These are phyloP conservation scores for Blepharisma stoltei DNA, from an alignment of 73 alveolate genomes.

Conservation along the genomic window DNA sequence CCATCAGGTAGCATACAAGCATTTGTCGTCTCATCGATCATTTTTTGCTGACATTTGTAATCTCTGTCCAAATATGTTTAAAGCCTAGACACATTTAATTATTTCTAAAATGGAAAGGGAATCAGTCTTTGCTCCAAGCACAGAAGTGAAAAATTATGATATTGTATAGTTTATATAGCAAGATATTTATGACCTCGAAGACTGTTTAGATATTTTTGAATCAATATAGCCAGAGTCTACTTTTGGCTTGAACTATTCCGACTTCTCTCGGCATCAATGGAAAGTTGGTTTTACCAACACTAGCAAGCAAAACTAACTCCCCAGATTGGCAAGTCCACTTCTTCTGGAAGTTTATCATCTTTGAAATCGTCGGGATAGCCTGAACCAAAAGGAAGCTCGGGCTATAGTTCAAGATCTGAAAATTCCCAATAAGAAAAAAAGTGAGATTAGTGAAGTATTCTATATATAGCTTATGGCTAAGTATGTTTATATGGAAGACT, in stretches of 20 bases:
- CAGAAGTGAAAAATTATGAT: constrained; percentile 27
- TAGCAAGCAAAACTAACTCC: too few species aligned
- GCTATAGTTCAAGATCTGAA: constrained; percentile 17
- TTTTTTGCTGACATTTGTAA: neutral
- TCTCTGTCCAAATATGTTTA: constrained; percentile 15
- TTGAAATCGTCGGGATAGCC: too few species aligned
- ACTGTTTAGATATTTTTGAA: constrained; percentile 17
- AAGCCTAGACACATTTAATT: neutral
- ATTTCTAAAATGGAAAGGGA: constrained; percentile 23
- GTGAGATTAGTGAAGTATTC: constrained; percentile 5
- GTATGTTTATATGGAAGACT: constrained; percentile 24
- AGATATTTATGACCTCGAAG: constrained; percentile 28
- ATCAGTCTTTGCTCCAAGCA: constrained; percentile 5
- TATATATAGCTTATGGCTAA: constrained; percentile 17
- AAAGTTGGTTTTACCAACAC: too few species aligned
- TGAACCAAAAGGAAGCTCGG: too few species aligned
- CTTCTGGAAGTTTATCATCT: too few species aligned
- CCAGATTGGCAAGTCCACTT: too few species aligned
- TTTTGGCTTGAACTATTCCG: too few species aligned
- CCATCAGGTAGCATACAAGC: constrained; percentile 22
- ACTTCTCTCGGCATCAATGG: too few species aligned
- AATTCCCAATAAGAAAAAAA: neutral
- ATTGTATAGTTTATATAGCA: constrained; percentile 9
- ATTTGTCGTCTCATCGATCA: constrained; percentile 8
- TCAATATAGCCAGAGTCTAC: too few species aligned